These are phyloP conservation scores for Leccinum uliginosum DNA, from an alignment of 768 basidiomycete species.

Conservation along the genomic window DNA sequence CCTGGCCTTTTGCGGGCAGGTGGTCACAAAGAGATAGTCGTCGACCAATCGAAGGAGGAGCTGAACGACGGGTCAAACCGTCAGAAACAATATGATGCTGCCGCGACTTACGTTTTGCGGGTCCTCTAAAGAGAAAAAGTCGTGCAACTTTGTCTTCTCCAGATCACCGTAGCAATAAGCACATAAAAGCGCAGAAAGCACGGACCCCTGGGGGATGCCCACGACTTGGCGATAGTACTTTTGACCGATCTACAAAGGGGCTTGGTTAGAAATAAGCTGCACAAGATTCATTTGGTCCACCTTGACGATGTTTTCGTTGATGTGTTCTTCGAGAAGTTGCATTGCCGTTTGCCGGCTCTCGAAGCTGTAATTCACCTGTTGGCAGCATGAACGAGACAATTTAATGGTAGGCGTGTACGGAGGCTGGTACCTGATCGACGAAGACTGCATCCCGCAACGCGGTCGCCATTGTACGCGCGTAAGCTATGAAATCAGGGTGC, in stretches of 20 bases:
- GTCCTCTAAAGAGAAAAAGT: conserved; percentile 49
- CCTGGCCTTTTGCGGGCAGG: conserved; percentile 52
- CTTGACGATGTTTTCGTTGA: conserved; percentile 90
- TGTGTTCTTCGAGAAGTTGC: conserved; percentile 80
- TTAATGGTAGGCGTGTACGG: not conserved
- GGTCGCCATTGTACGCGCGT: conserved; percentile 64
- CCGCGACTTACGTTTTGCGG: conserved; percentile 53
- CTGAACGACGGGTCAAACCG: conserved; percentile 35
- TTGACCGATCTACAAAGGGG: conserved; percentile 59
- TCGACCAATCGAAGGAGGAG: conserved; percentile 84
- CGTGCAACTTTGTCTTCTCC: conserved; percentile 49
- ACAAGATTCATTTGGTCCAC: conserved; percentile 30
- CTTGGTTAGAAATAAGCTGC: not conserved
- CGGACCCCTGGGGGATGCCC: conserved; percentile 96
- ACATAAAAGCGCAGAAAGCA: conserved; percentile 91
- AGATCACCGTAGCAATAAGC: conserved; percentile 94
- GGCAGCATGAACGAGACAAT: not conserved
- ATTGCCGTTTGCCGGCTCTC: conserved; percentile 55
- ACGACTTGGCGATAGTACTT: conserved; percentile 82
- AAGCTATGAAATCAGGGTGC: conserved; percentile 64
- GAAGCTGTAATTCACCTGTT: conserved; percentile 52
- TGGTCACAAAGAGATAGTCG: conserved; percentile 89
- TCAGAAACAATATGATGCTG: not conserved
- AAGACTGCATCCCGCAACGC: conserved; percentile 74
- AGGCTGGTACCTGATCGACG: conserved; percentile 64